Percentiles rank a stretch among this genome's conserved stretches.
Evolutionary conservation across 495 filamentous ascomycete species (phyloP).

Genomic region (Annulohypoxylon nitens): DNA sequence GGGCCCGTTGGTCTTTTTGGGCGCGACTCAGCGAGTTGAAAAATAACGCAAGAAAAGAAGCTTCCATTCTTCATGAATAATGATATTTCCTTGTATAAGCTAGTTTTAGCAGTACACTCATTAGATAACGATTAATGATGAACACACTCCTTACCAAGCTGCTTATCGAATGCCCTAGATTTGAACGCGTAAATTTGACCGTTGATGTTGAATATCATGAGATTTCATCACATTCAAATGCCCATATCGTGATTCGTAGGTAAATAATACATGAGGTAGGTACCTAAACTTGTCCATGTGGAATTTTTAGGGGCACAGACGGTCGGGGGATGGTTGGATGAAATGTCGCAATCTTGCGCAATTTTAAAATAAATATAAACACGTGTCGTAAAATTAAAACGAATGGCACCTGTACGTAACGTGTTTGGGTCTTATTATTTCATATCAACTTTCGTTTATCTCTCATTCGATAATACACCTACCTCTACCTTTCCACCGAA

Average conservation of each 20-base stretch:
- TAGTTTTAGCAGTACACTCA: conserved; percentile 1
- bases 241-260: too few species aligned
- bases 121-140: neutral
- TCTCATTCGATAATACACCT: neutral
- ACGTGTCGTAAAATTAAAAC: neutral
- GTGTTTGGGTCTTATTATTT: conserved; percentile 7
- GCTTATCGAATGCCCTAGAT: neutral
- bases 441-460: neutral
- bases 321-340: neutral
- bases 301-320: neutral
- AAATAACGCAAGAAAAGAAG: neutral
- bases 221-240: too few species aligned
- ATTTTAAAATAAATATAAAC: neutral
- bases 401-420: neutral
- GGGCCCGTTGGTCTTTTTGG: too few species aligned
- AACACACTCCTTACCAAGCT: neutral
- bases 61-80: neutral
- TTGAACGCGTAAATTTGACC: too few species aligned
- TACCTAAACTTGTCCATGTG: neutral
- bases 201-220: too few species aligned
- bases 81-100: neutral
- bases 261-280: neutral
- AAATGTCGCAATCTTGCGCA: conserved; percentile 5
- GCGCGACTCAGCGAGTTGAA: neutral
- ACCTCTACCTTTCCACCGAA: neutral